phyloP scores from a whole-genome alignment of 331 rosid genomes.

The Pyrus hybrid region DNA sequence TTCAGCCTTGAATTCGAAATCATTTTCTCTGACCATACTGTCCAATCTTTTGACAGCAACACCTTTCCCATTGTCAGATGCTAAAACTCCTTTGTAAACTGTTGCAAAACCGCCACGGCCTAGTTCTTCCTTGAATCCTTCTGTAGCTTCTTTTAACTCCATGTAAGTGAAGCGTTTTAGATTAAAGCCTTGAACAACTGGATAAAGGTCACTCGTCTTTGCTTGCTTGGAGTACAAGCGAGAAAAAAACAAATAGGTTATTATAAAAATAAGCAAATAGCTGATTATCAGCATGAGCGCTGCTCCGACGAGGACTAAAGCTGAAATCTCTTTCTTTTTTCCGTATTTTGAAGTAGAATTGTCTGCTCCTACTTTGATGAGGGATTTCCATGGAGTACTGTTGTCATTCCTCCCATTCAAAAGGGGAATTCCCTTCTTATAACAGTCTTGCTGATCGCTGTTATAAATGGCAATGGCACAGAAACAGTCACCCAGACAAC shows the following conservation, averaged over 20 bases:
- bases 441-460: background rate
- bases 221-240: background rate
- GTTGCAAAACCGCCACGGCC: background rate
- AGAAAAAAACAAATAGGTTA: background rate
- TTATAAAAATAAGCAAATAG: background rate
- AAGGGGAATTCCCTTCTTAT: background rate
- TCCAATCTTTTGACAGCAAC: slow-evolving; percentile 5
- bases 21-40: background rate
- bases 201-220: background rate
- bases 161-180: background rate
- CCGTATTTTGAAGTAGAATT: background rate
- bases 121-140: background rate
- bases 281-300: background rate
- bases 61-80: background rate
- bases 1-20: slow-evolving; percentile 8
- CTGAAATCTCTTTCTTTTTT: background rate
- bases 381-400: background rate
- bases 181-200: background rate
- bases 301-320: background rate
- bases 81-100: background rate
- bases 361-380: background rate
- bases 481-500: background rate
- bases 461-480: background rate
- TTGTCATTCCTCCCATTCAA: background rate
- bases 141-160: background rate